These are phyloP conservation scores for Coemansia sp. DNA, from an alignment of 192 early-diverging fungal genomes.

Conservation along the genomic window DNA sequence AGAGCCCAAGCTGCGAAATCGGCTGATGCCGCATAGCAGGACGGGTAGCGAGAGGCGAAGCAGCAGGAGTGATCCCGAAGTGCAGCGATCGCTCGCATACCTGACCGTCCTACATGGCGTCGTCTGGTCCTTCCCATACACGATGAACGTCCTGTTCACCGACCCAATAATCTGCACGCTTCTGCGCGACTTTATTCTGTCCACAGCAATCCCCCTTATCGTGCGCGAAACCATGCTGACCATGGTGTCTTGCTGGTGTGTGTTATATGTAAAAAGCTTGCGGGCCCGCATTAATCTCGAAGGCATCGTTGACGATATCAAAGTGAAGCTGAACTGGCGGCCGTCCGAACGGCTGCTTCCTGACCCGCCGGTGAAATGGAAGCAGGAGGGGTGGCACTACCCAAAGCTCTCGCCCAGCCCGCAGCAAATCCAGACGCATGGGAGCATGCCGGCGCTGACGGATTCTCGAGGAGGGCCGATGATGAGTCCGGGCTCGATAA, in stretches of 20 bases:
- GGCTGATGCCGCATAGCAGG: slow-evolving; percentile 17
- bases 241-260: slow-evolving; percentile 52
- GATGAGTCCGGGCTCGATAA: not conserved
- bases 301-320: slow-evolving; percentile 32
- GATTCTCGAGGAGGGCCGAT: not conserved
- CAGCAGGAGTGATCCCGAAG: slow-evolving; percentile 10
- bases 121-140: slow-evolving; percentile 41
- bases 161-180: slow-evolving; percentile 20
- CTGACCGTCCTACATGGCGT: slow-evolving; percentile 43
- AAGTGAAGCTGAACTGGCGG: slow-evolving; percentile 20
- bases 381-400: slow-evolving; percentile 36
- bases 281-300: slow-evolving; percentile 34
- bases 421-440: slow-evolving; percentile 6
- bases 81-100: slow-evolving; percentile 27
- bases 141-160: slow-evolving; percentile 33
- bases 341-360: slow-evolving; percentile 30
- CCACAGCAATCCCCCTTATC: slow-evolving; percentile 24
- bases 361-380: slow-evolving; percentile 17
- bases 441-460: slow-evolving; percentile 14
- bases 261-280: slow-evolving; percentile 27
- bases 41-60: slow-evolving; percentile 1
- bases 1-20: slow-evolving; percentile 29
- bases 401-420: slow-evolving; percentile 2
- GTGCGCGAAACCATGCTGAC: slow-evolving; percentile 45
- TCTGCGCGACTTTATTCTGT: slow-evolving; percentile 23